Evolutionary conservation across 2,329 filamentous ascomycete species (phyloP), one percentile per base, ranked within the genome.

Genomic region (Leptographium wingfieldii): DNA sequence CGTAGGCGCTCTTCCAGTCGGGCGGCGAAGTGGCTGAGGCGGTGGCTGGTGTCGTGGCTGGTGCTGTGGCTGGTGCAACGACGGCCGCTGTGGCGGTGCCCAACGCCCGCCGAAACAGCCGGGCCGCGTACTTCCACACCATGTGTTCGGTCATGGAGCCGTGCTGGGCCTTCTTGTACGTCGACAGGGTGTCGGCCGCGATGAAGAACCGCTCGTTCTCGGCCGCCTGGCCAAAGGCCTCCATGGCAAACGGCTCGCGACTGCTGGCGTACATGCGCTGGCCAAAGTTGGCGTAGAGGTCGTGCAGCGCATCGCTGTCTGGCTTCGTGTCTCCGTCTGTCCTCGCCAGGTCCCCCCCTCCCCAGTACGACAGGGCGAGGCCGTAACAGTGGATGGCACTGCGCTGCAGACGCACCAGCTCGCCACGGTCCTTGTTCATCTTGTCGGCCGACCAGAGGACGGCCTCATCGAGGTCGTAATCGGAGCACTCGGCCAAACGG

Each of bases 361-460:
- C 76, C 0, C 80, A 83, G 63, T 83, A 77, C 0, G 81, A 84
- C 16, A 84, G 67, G 0, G 81, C 81, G 48, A 84, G 73, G 0
- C 79, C 82, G 66, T 88, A 90, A 69, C 89, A 92, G 70, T 95
- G 90, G 54, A 95, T 92, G 1, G 90, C 86, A 66, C 83, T 84
- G 38, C 90, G 83, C 70, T 96, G 90, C 62, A 88, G 81, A 57
- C 83, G 84, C 29, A 90, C 80, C 53, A 95, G 73, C 61, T 95
- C 90, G 4, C 77, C 74, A 59, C 87, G 84, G 66, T 87, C 86
- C 69, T 88, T 92, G 72, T 95, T 95, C 73, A 95, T 86, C 72
- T 95, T 95, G 66, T 95, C 90, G 0, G 90, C 88, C 25, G 86
- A 88, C 91, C 91, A 95, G 5, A 92, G 82, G 5, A 95, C 88